Conservation (phyloP, 148 eudicot genomes). For the Chenopodium formosanum region DNA sequence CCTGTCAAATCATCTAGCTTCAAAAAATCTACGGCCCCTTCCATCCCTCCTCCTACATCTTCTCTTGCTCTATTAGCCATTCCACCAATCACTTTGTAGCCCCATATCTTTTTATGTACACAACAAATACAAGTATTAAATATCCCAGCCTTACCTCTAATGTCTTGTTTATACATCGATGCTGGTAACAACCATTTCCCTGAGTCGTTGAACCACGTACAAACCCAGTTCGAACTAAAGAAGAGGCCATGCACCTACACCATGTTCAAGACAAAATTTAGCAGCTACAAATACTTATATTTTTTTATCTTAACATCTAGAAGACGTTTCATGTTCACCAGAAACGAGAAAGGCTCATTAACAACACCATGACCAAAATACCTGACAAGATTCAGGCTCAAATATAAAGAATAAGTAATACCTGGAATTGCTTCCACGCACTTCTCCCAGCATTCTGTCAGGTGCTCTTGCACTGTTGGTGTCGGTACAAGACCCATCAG, state of each 20-base stretch:
- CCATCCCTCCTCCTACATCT: background rate
- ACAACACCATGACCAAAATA: no score
- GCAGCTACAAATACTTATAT: background rate
- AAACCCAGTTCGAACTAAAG: slow-evolving; percentile 90
- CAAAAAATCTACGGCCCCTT: background rate
- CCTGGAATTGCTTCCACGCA: slow-evolving; percentile 92
- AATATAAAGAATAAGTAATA: slow-evolving; percentile 20
- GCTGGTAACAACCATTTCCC: slow-evolving; percentile 98
- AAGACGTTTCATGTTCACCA: background rate
- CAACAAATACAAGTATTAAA: background rate
- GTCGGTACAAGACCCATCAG: slow-evolving; percentile 97
- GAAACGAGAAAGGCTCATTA: background rate
- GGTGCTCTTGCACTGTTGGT: slow-evolving; percentile 89
- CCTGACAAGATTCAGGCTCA: no score
- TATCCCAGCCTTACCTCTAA: slow-evolving; percentile 58
- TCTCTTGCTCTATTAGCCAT: background rate
- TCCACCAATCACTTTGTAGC: background rate
- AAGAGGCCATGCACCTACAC: slow-evolving; percentile 94
- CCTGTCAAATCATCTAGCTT: background rate
- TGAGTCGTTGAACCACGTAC: slow-evolving; percentile 89
- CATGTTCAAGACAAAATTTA: slow-evolving; percentile 10
- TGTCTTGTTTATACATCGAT: slow-evolving; percentile 70
- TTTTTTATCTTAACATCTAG: background rate
- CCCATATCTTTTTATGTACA: background rate
- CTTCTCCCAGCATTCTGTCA: slow-evolving; percentile 95